Conservation (phyloP, 139 green algal species). For the Pleodorina starrii region DNA sequence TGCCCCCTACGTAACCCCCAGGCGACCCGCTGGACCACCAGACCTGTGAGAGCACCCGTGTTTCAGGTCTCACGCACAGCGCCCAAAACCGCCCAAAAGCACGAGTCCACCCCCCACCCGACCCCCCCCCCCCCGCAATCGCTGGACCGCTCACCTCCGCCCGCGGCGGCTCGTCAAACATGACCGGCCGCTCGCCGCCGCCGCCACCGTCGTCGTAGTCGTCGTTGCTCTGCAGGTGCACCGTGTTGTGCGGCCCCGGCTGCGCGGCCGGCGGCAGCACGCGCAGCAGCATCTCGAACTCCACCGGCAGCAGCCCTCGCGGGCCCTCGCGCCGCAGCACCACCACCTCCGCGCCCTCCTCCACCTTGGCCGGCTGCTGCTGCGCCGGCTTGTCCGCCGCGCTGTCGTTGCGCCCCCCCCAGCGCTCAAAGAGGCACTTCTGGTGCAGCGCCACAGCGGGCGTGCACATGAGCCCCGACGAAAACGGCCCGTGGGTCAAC, state of each 20-base stretch:
- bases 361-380: background rate
- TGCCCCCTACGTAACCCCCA: too few species aligned
- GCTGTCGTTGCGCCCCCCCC: background rate
- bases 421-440: conserved; percentile 40
- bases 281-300: conserved; percentile 21
- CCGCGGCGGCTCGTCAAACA: conserved; percentile 47
- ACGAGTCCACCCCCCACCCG: background rate
- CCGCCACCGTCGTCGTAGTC: conserved; percentile 9
- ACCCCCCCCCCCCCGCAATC: background rate
- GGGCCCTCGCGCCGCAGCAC: background rate
- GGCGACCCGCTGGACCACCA: too few species aligned
- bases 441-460: conserved; percentile 14
- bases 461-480: background rate
- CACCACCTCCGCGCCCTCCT: background rate
- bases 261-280: background rate
- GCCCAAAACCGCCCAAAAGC: background rate
- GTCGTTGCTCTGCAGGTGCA: conserved; percentile 31
- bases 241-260: conserved; percentile 41
- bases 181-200: conserved; percentile 30
- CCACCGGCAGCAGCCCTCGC: conserved; percentile 11
- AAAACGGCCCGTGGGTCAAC: background rate
- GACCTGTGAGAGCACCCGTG: too few species aligned
- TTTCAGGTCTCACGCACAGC: too few species aligned
- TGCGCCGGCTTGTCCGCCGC: background rate
- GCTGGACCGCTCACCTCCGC: background rate